These are phyloP conservation scores for Boletales sp. DNA, from an alignment of 768 basidiomycete species.

Conservation along the genomic window DNA sequence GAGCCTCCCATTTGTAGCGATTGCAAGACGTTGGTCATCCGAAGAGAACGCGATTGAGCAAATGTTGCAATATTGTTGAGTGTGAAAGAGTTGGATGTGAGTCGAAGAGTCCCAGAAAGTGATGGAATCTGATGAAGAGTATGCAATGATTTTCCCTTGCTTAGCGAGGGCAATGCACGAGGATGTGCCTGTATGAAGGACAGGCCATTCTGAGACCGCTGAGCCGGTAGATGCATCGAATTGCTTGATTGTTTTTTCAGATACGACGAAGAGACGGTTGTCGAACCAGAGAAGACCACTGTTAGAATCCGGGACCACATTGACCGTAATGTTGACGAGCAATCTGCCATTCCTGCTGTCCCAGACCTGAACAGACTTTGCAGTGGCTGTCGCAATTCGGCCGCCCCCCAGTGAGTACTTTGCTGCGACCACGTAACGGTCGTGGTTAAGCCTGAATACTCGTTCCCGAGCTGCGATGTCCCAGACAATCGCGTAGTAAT, in stretches of 20 bases:
- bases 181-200: accelerated
- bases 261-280: neutral
- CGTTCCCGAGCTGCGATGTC: neutral
- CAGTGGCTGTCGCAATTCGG: neutral
- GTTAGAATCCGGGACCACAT: neutral
- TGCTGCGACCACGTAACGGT: neutral
- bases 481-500: neutral
- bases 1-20: neutral
- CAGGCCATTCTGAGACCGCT: neutral
- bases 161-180: neutral
- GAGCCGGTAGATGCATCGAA: neutral
- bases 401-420: neutral
- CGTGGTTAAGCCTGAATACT: neutral
- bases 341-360: neutral
- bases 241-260: neutral
- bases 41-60: conserved; percentile 1
- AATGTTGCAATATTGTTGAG: neutral
- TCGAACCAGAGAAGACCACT: conserved; percentile 4
- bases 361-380: neutral
- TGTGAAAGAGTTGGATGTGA: neutral
- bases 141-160: neutral
- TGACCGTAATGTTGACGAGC: neutral
- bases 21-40: neutral
- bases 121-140: neutral
- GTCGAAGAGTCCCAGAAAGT: conserved; percentile 6